Conservation (phyloP, 768 basidiomycete genomes). For the Trichaptum fuscoviolaceum region DNA sequence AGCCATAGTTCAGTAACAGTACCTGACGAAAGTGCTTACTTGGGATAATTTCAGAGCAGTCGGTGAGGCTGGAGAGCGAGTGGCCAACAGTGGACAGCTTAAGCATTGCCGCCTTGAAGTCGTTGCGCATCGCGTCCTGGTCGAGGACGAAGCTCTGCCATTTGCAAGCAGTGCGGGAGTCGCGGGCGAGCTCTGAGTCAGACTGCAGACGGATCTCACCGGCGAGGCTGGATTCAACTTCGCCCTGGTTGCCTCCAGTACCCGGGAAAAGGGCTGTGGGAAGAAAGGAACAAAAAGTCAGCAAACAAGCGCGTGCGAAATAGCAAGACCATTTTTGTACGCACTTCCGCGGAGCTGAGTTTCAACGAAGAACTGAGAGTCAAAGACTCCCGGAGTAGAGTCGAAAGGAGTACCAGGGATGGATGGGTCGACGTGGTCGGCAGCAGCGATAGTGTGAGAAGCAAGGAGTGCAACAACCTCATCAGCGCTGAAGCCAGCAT, state of each 20-base stretch:
- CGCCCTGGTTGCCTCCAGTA: slow-evolving; percentile 18
- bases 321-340: slow-evolving; percentile 13
- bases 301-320: slow-evolving; percentile 1
- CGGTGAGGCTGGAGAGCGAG: slow-evolving; percentile 13
- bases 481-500: slow-evolving; percentile 22
- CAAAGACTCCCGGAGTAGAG: slow-evolving; percentile 22
- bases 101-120: slow-evolving; percentile 18
- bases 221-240: slow-evolving; percentile 5
- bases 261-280: slow-evolving; percentile 21
- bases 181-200: slow-evolving; percentile 17
- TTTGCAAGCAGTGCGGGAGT: slow-evolving; percentile 19
- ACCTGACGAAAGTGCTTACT: background rate
- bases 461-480: slow-evolving; percentile 18
- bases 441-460: slow-evolving; percentile 19
- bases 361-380: slow-evolving; percentile 23
- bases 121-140: slow-evolving; percentile 15
- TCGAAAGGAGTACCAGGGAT: slow-evolving; percentile 20
- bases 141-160: slow-evolving; percentile 25
- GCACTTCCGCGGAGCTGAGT: slow-evolving; percentile 39
- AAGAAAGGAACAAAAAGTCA: slow-evolving; percentile 19
- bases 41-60: slow-evolving; percentile 25
- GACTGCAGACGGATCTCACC: slow-evolving; percentile 11
- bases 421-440: slow-evolving; percentile 14
- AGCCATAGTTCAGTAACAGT: background rate
- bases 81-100: slow-evolving; percentile 20